Evolutionary conservation across 2,329 filamentous ascomycete species (phyloP).

Genomic region (Myotisia sp.): DNA sequence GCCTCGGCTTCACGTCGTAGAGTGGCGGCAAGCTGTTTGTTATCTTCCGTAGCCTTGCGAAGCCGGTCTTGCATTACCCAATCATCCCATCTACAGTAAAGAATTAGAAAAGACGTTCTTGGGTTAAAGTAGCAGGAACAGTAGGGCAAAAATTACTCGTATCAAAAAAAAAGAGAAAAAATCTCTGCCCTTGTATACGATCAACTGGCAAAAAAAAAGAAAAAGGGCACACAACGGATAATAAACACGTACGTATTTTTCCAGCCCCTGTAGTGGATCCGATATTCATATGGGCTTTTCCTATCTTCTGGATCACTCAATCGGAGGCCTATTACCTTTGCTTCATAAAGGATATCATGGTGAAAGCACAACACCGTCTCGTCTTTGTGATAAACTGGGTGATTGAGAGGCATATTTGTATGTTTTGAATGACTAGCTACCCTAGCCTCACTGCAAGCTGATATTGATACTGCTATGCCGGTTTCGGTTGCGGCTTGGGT

Average conservation of each 20-base stretch:
- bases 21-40: slow-evolving; percentile 63
- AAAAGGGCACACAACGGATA: too few species aligned
- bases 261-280: slow-evolving; percentile 98
- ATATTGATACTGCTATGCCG: too few species aligned
- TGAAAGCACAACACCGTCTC: slow-evolving; percentile 96
- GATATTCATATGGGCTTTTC: slow-evolving; percentile 67
- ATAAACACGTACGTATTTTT: slow-evolving; percentile 68
- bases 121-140: too few species aligned
- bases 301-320: slow-evolving; percentile 49
- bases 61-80: slow-evolving; percentile 92
- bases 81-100: slow-evolving; percentile 66
- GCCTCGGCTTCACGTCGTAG: slow-evolving; percentile 31
- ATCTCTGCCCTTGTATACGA: background rate
- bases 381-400: slow-evolving; percentile 50
- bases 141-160: too few species aligned
- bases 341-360: slow-evolving; percentile 92
- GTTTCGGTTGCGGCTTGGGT: too few species aligned
- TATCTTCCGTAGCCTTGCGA: slow-evolving; percentile 87
- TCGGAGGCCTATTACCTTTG: slow-evolving; percentile 75
- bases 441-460: too few species aligned
- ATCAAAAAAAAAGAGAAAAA: too few species aligned
- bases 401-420: slow-evolving; percentile 32
- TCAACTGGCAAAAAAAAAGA: slow-evolving; percentile 54
- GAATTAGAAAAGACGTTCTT: too few species aligned
- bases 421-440: too few species aligned